Base-by-base conservation (phyloP, 805 yeast species). In the Yarrowia hollandica region DNA sequence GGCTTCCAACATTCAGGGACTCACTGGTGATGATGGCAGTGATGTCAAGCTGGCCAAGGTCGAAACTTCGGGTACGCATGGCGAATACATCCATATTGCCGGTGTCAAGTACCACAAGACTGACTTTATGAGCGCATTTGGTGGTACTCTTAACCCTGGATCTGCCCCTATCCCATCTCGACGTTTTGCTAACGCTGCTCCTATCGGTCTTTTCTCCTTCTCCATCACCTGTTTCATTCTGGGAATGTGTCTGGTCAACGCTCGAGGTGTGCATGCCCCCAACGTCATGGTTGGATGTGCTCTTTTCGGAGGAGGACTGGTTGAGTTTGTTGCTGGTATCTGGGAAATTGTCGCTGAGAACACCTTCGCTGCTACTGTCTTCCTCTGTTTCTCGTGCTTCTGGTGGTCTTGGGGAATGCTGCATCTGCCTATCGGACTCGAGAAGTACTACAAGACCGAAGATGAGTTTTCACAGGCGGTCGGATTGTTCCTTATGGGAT, bases 351-450 rank as follows among this genome's bases (percentile, higher is more conserved):
- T 82, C n/a, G 74, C 79, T 23, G 86, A 83, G 63, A 81, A 81
- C 71, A 79, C 85, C 35, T 82, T 83, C 71, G 86, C 85, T 77
- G 85, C 81, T 38, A 74, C 80, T 71, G 77, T 33, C 62, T 72
- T 83, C 31, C 30, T 35, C 46, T 22, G 33, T 14, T 76, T 30
- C 62, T 88, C 84, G 38, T 85, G 83, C 0, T 84, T 83, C 70
- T 84, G 88, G 88, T 77, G 82, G 73, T 72, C 83, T 11, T 82
- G 78, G 72, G 86, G 80, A 60, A 84, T 84, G 4, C 76, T 84
- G 58, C 68, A 67, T 59, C 76, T 80, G 58, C 79, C 80, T 8
- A 82, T 82, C 67, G 81, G 81, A 16, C 77, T 83, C 33, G 69
- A 66, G 2, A 71, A 73, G 1, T 77, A 77, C 1, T 76, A 80